Conservation (phyloP, 106 monocot species). For the Apostasia shenzhenica region DNA sequence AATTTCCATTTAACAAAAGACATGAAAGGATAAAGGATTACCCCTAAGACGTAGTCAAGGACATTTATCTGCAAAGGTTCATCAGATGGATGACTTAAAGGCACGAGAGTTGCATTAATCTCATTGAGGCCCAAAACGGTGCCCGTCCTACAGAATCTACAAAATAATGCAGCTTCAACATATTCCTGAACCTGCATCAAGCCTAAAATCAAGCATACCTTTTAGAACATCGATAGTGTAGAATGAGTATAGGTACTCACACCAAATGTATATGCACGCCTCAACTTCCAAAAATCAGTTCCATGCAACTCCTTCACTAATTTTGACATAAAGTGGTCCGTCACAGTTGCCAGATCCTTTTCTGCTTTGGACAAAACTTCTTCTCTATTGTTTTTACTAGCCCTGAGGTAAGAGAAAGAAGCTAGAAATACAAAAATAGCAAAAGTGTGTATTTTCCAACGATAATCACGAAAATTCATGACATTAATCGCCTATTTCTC, state of each 20-base stretch:
- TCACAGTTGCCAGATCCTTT: constrained; percentile 68
- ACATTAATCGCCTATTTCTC: neutral
- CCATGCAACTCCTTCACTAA: constrained; percentile 88
- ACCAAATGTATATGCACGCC: constrained; percentile 84
- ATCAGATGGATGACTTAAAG: constrained; percentile 33
- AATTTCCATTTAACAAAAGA: neutral
- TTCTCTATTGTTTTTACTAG: constrained; percentile 73
- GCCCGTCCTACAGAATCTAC: constrained; percentile 61
- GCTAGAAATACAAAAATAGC: neutral
- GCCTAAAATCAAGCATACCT: neutral
- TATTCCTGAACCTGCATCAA: constrained; percentile 82
- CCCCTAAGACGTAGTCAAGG: constrained; percentile 86
- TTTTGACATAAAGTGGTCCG: constrained; percentile 69
- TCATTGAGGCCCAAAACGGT: constrained; percentile 50
- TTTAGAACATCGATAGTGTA: neutral
- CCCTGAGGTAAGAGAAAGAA: constrained; percentile 33
- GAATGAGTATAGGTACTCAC: constrained; percentile 27
- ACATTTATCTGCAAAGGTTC: constrained; percentile 74
- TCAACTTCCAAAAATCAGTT: constrained; percentile 95
- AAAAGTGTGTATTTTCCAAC: neutral
- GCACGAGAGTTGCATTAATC: constrained; percentile 49
- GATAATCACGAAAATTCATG: neutral
- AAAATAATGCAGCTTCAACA: constrained; percentile 91
- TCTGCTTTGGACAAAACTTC: constrained; percentile 86
- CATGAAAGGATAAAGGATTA: constrained; percentile 15